Percentiles rank a stretch among this genome's conserved stretches.
These are phyloP conservation scores for Circinella minor DNA, from an alignment of 371 early-diverging fungal species.

Conservation along the genomic window DNA sequence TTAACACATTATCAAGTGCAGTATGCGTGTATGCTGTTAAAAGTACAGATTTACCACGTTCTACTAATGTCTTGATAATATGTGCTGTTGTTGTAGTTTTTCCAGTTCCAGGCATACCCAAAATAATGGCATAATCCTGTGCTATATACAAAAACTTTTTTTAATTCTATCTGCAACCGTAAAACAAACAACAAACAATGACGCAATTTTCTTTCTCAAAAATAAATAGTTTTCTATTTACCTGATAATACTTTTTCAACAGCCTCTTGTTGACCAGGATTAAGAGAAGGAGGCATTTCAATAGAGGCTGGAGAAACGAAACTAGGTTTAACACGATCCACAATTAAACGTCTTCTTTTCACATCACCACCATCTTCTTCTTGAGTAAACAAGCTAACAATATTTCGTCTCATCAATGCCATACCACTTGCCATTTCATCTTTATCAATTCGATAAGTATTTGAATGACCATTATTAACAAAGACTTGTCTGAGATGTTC, in stretches of 20 bases:
- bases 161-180: no score
- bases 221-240: constrained; percentile 9
- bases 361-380: constrained; percentile 48
- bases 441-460: constrained; percentile 80
- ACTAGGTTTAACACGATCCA: constrained; percentile 77
- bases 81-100: constrained; percentile 94
- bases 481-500: constrained; percentile 14
- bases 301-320: constrained; percentile 38
- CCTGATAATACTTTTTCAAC: constrained; percentile 61
- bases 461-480: constrained; percentile 7
- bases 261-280: constrained; percentile 71
- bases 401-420: constrained; percentile 71
- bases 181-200: no score
- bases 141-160: constrained; percentile 57
- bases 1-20: constrained; percentile 93
- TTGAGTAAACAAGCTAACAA: constrained; percentile 70
- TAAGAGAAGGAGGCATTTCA: constrained; percentile 37
- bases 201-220: no score
- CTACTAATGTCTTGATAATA: constrained; percentile 77
- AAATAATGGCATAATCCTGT: constrained; percentile 89
- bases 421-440: constrained; percentile 78
- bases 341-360: constrained; percentile 72
- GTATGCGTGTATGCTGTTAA: constrained; percentile 96
- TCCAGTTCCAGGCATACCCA: constrained; percentile 99
- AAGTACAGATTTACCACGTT: constrained; percentile 79